phyloP scores from a whole-genome alignment of 139 green algal species.

The Dunaliella sp. region DNA sequence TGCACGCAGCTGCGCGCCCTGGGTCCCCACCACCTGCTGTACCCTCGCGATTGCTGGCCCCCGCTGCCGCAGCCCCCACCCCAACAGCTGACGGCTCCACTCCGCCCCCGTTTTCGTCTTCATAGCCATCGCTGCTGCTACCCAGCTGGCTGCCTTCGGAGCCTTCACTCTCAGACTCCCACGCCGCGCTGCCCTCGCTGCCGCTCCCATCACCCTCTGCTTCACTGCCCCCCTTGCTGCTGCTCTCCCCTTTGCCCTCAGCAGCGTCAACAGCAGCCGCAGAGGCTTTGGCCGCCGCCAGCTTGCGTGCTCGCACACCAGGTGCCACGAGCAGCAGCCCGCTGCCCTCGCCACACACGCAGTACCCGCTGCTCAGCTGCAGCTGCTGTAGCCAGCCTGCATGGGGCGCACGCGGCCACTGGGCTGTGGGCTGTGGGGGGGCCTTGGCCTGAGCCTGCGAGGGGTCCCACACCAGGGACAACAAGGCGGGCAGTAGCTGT shows the following conservation, averaged over 20 bases:
- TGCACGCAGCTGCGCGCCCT: conserved; percentile 12
- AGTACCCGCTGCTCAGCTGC: background rate
- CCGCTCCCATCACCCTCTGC: background rate
- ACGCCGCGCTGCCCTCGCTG: background rate
- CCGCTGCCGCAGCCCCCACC: background rate
- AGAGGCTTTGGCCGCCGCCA: too few relatives aligned
- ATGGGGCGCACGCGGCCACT: too few relatives aligned
- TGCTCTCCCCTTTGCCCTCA: background rate
- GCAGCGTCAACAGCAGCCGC: too few relatives aligned
- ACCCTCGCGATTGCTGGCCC: too few relatives aligned
- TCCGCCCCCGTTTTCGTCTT: background rate
- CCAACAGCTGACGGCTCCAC: background rate
- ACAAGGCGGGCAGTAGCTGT: too few relatives aligned
- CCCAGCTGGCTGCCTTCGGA: background rate
- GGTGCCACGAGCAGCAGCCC: too few relatives aligned
- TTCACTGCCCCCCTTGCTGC: background rate
- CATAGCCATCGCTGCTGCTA: background rate
- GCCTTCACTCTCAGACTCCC: background rate
- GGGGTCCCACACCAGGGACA: too few relatives aligned
- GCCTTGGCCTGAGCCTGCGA: too few relatives aligned
- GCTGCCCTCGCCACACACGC: background rate
- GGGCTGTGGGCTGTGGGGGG: too few relatives aligned
- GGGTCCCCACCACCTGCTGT: too few relatives aligned
- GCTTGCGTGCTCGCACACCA: too few relatives aligned
- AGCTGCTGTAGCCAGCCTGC: background rate